Evolutionary conservation across 2,329 filamentous ascomycete genomes (phyloP).

Genomic region (Neofusicoccum ribis): DNA sequence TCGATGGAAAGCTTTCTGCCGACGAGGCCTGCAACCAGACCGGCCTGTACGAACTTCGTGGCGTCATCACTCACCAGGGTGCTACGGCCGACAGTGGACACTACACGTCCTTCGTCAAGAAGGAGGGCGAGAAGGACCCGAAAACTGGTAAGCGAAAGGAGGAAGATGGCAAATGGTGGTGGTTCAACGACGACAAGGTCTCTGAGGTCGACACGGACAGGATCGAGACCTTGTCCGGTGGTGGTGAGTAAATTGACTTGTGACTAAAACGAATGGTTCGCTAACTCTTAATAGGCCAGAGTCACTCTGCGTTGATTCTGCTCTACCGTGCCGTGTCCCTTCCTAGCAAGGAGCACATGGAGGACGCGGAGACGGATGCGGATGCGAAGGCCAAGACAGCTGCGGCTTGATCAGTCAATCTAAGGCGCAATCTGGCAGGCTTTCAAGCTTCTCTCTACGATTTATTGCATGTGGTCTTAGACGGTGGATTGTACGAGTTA

Average conservation of each 20-base stretch:
- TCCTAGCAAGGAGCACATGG: slow-evolving; percentile 16
- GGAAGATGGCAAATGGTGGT: slow-evolving; percentile 98
- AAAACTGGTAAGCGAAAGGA: slow-evolving; percentile 74
- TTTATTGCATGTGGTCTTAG: slow-evolving; percentile 3
- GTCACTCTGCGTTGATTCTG: slow-evolving; percentile 78
- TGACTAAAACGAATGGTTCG: neutral
- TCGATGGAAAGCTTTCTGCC: slow-evolving; percentile 70
- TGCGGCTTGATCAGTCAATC: neutral
- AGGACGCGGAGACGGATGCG: slow-evolving; percentile 6
- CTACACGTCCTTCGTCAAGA: slow-evolving; percentile 98
- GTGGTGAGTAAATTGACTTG: slow-evolving; percentile 57
- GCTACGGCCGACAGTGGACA: slow-evolving; percentile 96
- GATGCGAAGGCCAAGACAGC: neutral
- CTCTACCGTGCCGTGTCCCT: slow-evolving; percentile 71
- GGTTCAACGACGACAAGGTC: slow-evolving; percentile 99
- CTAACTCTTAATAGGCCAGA: slow-evolving; percentile 55
- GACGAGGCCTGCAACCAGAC: slow-evolving; percentile 90
- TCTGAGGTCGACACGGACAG: slow-evolving; percentile 88
- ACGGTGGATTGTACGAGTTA: slow-evolving; percentile 18
- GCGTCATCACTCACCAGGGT: slow-evolving; percentile 94
- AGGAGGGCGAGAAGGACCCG: slow-evolving; percentile 70
- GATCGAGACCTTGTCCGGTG: slow-evolving; percentile 85
- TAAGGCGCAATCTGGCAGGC: neutral
- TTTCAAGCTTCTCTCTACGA: neutral
- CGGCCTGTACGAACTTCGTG: slow-evolving; percentile 90